Conservation (phyloP, 208 protist species). For the Leishmania guyanensis region DNA sequence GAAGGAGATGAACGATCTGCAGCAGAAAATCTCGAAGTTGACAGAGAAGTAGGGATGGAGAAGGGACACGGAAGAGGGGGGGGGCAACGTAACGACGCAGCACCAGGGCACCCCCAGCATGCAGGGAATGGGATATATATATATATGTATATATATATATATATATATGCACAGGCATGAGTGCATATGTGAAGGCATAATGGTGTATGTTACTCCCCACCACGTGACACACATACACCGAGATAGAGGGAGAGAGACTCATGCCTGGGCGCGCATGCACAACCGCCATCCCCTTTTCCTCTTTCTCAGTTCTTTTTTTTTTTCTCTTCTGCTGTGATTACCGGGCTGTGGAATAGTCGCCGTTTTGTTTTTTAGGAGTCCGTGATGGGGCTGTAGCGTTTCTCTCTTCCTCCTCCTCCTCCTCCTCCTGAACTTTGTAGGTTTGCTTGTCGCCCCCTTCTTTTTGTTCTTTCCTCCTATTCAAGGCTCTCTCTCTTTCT, state of each 20-base stretch:
- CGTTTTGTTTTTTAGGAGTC: too few relatives aligned
- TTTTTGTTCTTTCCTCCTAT: constrained; percentile 10
- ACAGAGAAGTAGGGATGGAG: constrained; percentile 11
- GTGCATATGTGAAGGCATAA: not conserved
- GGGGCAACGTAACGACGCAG: not conserved
- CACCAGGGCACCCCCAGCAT: not conserved
- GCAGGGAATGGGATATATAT: not conserved
- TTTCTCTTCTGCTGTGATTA: not conserved
- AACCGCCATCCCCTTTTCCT: not conserved
- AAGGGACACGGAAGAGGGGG: not conserved
- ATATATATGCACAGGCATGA: not conserved
- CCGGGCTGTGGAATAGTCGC: not conserved
- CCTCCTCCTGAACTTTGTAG: not conserved
- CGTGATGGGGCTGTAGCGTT: not conserved
- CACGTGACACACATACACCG: not conserved
- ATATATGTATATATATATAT: not conserved
- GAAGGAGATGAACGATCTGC: constrained; percentile 46
- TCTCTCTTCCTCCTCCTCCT: not conserved
- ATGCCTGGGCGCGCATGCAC: not conserved
- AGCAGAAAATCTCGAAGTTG: constrained; percentile 49
- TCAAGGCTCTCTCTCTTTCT: not conserved
- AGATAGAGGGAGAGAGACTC: not conserved
- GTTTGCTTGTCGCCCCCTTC: not conserved
- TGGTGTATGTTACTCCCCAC: not conserved
- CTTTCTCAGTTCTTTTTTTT: not conserved